Base-by-base conservation (phyloP, 768 basidiomycete genomes). In the Russula sp. region DNA sequence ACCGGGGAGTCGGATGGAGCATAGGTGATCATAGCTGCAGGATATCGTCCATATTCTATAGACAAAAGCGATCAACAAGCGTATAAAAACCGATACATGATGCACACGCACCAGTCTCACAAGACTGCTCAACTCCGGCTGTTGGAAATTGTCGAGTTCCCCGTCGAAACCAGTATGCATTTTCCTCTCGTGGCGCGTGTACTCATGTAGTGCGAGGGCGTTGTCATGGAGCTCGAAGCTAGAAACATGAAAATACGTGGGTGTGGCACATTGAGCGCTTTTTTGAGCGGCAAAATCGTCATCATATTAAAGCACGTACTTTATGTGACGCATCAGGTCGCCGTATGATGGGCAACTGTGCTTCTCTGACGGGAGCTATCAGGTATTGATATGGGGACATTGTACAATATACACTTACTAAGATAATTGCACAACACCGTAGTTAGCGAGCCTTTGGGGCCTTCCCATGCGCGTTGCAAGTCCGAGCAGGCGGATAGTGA, bases 401-500 rank as follows among this genome's bases (percentile, higher is more conserved):
- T 26, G 22, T 2, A 46, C 18, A 9, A 34, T 56, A 50, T 38
- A 53, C 28, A 64, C 65, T 5, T 5, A 66, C 65, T 53, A 3
- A 66, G 56, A 32, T 66, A 66, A 34, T 64, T 59, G 62, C 63
- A 64, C 34, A 66, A 6, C 26, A 67, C 65, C 32, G 61, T 63
- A 6, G 70, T 71, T 50, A 71, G 63, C 32, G 71, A 71, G n/a
- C 63, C 66, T 28, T 68, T 70, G 0, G 69, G 66, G 8, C 62
- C 60, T 32, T 72, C 70, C 67, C 68, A 71, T 14, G 71, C 67
- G 44, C 42, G 44, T 50, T 72, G 71, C 38, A 62, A 40, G 36
- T 73, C 72, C 44, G 68, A 63, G 42, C 71, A 72, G 0, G 70
- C 67, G 1, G 71, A 68, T 5, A 72, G 38, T 3, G 70, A 71